Percentiles rank a stretch among this genome's conserved stretches.
phyloP scores from a whole-genome alignment of 192 early-diverging fungal species.

The Anaeromyces robustus region DNA sequence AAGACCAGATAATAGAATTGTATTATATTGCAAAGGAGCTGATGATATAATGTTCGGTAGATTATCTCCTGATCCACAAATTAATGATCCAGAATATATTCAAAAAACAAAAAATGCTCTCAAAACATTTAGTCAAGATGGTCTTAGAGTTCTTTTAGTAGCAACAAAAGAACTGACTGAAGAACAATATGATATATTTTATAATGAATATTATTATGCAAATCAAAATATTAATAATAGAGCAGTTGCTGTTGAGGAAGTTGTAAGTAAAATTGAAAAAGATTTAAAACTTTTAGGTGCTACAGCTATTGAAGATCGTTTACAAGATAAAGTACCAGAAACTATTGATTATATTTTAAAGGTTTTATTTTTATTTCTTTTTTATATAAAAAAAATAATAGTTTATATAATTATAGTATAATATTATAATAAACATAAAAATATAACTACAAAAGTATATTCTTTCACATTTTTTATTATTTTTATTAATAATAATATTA shows the following conservation, averaged over 20 bases:
- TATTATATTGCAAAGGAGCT: conserved; percentile 85
- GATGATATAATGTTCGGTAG: conserved; percentile 90
- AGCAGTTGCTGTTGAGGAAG: conserved; percentile 57
- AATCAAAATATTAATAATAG: conserved; percentile 55
- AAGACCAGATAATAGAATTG: conserved; percentile 59
- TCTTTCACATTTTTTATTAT: no score
- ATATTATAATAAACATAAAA: no score
- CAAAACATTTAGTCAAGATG: conserved; percentile 49
- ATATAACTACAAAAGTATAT: no score
- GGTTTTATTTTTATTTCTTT: no score
- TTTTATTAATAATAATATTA: no score
- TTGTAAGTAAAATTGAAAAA: conserved; percentile 63
- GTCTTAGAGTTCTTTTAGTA: conserved; percentile 73
- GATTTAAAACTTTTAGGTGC: conserved; percentile 75
- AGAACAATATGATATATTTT: conserved; percentile 55
- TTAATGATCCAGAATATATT: conserved; percentile 11
- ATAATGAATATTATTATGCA: conserved; percentile 51
- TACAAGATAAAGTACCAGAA: conserved; percentile 91
- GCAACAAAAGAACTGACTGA: conserved; percentile 57
- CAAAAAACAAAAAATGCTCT: conserved; percentile 46
- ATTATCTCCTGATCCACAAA: conserved; percentile 45
- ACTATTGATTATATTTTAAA: conserved; percentile 66
- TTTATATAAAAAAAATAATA: background rate
- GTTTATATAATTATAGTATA: no score
- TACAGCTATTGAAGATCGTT: conserved; percentile 91